Evolutionary conservation across 78 protist species (phyloP), one percentile per base, ranked within the genome.

Genomic region (Speleostelium caveatum): DNA sequence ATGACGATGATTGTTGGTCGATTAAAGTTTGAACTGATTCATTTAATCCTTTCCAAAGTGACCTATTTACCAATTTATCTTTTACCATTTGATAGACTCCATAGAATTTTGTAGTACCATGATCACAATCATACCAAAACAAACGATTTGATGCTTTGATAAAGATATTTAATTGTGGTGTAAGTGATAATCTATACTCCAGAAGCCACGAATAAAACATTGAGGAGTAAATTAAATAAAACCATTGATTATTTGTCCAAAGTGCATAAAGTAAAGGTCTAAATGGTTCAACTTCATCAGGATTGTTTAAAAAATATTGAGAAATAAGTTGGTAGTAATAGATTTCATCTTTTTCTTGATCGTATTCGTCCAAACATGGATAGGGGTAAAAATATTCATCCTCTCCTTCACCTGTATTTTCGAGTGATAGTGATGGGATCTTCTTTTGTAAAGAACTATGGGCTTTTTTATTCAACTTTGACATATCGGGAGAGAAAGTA

Each of bases 121-220:
- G 59, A 45, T 83, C 91, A 55, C 41, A 39, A 69, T 83, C 91
- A 69, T 69, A 74, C 91, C 91, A 83, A 60, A 83, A 83, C 6
- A 83, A 69, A 30, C 79, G n/a, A 33, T 83, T 83, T 4, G 91
- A 68, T 2, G 91, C 69, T 45, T 80, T 83, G 0, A 83, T 83
- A 33, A 83, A 69, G 56, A 83, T 62, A 83, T 83, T 83, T 41
- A 83, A 62, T 69, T 83, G 91, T 32, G 79, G 69, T 59, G 42
- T 83, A 6, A 83, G 69, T 71, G 91, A 83, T 56, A 83, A 16
- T 17, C 91, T 17, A 71, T 83, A 83, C 22, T 83, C 79, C n/a
- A 83, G 22, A 10, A 83, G n/a, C 91, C 91, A 83, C 42, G 26
- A 45, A 69, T 69, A 56, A 45, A 83, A 83, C 42, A 68, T 56